Base-by-base conservation (phyloP, 441 rosid species). In the Arabidopsis hybrid region DNA sequence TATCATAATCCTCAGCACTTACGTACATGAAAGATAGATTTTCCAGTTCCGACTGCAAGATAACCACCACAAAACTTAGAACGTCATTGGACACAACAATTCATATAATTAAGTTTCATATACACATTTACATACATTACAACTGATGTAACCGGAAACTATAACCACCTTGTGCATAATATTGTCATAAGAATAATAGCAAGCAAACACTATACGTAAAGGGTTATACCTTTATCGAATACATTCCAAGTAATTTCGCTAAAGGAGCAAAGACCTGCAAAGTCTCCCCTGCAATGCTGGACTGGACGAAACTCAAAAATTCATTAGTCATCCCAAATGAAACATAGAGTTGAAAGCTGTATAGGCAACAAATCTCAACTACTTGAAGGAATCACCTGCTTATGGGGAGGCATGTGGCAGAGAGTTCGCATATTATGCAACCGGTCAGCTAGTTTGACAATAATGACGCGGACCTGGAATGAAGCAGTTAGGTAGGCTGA, bases 361-460 rank as follows among this genome's bases (percentile, higher is more conserved):
- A 61, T 45, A 57, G 73, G 50, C 4, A 69, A 43, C 56, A 65
- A 46, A 57, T 71, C 42, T 70, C 60, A 65, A 60, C 56, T 50
- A 66, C 34, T 32, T 70, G 50, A 59, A 77, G 38, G 16, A 60
- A 50, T 63, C 81, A 95, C 99, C 99, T 95, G 98, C 86, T 92
- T 95, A 80, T 82, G 97, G 7, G 86, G 87, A 78, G 99, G 99
- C 99, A 95, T 92, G 81, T 89, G 88, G 0, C 93, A 85, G 60
- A 92, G 96, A 39, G 98, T 95, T 52, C 99, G 96, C 98, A 95
- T 95, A 74, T 95, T 95, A 83, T 95, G 99, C 77, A 92, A 86
- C 78, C 99, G 87, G 86, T 95, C 98, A 57, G 96, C 99, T 78
- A 95, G 86, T 84, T 95, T 95, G 84, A 95, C 99, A 70, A 95